Percentiles rank a stretch among this genome's conserved stretches.
Conservation (phyloP, 1,139 yeast genomes). For the Casaregolazyma lundiana region DNA sequence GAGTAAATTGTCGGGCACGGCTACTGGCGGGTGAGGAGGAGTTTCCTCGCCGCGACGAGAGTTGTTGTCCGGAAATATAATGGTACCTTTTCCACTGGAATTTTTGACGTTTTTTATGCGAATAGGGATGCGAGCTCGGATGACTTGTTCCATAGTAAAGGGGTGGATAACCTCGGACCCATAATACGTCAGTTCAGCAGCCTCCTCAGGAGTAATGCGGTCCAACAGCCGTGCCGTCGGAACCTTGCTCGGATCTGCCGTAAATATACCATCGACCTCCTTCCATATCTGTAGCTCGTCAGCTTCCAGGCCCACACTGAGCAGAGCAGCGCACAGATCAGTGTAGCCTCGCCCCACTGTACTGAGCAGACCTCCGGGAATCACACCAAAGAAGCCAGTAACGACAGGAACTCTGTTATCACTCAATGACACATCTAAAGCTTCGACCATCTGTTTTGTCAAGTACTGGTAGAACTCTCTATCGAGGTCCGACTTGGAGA, state of each 20-base stretch:
- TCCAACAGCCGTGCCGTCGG: constrained; percentile 79
- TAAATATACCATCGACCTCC: constrained; percentile 97
- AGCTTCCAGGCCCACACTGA: constrained; percentile 88
- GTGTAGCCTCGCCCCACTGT: constrained; percentile 98
- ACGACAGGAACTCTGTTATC: constrained; percentile 69
- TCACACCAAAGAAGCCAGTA: constrained; percentile 91
- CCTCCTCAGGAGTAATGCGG: constrained; percentile 96
- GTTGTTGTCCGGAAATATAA: constrained; percentile 90
- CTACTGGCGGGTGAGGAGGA: constrained; percentile 92
- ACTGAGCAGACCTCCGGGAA: constrained; percentile 89
- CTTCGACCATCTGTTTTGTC: constrained; percentile 55
- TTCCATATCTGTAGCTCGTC: constrained; percentile 97
- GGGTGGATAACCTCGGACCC: constrained; percentile 98
- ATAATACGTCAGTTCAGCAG: constrained; percentile 94
- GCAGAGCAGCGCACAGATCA: constrained; percentile 92
- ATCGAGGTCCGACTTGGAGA: constrained; percentile 40
- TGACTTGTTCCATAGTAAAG: constrained; percentile 98
- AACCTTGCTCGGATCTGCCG: constrained; percentile 97
- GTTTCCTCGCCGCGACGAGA: constrained; percentile 83
- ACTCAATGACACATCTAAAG: constrained; percentile 39
- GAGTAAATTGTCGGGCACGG: constrained; percentile 43
- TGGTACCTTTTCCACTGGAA: constrained; percentile 85
- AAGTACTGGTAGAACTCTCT: constrained; percentile 60
- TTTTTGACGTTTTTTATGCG: constrained; percentile 93
- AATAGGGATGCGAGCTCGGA: constrained; percentile 91